Conservation (phyloP, 306 rosid species). For the Citrullus mucosospermus region DNA sequence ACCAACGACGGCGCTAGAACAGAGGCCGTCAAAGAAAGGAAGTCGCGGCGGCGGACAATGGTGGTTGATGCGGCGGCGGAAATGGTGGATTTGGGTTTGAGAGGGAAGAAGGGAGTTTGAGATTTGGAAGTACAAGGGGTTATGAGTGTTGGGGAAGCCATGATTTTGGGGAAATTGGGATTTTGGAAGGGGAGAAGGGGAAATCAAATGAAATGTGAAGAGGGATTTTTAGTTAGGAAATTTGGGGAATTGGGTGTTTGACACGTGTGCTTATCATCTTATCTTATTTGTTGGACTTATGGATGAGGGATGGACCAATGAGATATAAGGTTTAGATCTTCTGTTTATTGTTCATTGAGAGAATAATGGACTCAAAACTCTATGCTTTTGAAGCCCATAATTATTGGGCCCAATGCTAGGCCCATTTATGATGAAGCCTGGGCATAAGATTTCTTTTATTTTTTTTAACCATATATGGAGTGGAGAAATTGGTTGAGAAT, state of each 20-base stretch:
- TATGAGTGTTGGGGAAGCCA: conserved; percentile 73
- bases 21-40: conserved; percentile 38
- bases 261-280: conserved; percentile 94
- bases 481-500: no score
- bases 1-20: conserved; percentile 25
- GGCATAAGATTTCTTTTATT: no score
- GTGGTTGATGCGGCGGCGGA: conserved; percentile 4
- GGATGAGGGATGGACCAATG: conserved; percentile 2
- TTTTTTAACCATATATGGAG: no score
- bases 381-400: background rate
- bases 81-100: conserved; percentile 25
- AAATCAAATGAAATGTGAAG: background rate
- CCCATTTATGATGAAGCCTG: background rate
- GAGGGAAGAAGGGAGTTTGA: conserved; percentile 34
- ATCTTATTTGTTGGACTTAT: conserved; percentile 25
- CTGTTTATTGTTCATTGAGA: background rate
- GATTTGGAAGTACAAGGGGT: conserved; percentile 71
- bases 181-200: background rate
- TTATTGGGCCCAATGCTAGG: background rate
- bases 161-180: conserved; percentile 10
- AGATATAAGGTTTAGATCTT: background rate
- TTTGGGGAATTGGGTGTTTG: conserved; percentile 27
- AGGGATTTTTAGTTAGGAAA: conserved; percentile 6
- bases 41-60: conserved; percentile 50
- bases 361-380: background rate